These are phyloP conservation scores for Coemansia sp. DNA, from an alignment of 192 early-diverging fungal genomes.

Conservation along the genomic window DNA sequence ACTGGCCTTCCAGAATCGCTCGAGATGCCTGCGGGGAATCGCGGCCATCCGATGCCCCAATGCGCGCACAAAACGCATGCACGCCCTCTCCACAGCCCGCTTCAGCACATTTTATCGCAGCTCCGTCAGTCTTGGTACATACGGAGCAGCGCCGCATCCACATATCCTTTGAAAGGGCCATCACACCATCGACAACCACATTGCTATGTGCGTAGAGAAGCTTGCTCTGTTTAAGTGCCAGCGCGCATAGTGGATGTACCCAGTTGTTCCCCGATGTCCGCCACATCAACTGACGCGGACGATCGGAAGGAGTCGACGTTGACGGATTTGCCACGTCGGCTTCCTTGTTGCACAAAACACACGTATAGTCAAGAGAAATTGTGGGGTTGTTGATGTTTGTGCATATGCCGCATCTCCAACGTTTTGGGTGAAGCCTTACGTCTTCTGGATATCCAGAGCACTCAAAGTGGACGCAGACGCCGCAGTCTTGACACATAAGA, in stretches of 20 bases:
- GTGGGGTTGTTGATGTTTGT: constrained; percentile 61
- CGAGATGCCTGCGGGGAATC: neutral
- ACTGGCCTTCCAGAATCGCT: neutral
- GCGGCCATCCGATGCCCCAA: neutral
- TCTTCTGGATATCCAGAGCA: constrained; percentile 44
- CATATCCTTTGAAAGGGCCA: constrained; percentile 19
- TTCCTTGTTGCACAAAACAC: constrained; percentile 61
- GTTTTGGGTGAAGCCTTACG: constrained; percentile 24
- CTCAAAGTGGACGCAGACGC: constrained; percentile 45
- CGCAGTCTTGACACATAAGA: constrained; percentile 49
- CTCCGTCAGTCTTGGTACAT: constrained; percentile 26
- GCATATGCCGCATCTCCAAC: constrained; percentile 64
- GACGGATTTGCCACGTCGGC: neutral
- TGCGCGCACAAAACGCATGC: constrained; percentile 27
- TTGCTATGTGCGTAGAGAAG: constrained; percentile 42
- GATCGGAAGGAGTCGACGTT: neutral
- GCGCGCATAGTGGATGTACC: constrained; percentile 72
- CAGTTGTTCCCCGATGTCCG: constrained; percentile 74
- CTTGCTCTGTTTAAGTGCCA: constrained; percentile 58
- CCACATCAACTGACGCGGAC: constrained; percentile 58
- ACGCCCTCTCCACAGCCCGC: constrained; percentile 24
- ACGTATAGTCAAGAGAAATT: constrained; percentile 63
- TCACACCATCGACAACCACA: constrained; percentile 29
- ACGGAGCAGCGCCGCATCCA: constrained; percentile 38
- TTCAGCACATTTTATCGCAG: constrained; percentile 16